Conservation (phyloP, 805 yeast genomes). For the Candida quercuum region DNA sequence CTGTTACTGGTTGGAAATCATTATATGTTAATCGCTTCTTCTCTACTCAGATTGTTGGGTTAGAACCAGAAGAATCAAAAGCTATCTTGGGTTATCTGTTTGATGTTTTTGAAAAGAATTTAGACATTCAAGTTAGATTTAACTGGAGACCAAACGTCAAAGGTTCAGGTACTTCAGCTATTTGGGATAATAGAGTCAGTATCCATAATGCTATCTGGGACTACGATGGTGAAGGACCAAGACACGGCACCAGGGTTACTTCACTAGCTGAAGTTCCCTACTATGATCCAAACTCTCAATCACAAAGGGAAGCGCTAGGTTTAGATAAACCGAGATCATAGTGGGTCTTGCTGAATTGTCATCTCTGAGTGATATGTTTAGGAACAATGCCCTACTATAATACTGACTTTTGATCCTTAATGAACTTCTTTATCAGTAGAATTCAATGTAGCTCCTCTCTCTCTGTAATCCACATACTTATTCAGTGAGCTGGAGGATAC, state of each 20-base stretch:
- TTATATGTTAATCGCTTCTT: conserved; percentile 44
- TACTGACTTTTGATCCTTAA: no score
- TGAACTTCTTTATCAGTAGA: no score
- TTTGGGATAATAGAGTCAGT: conserved; percentile 57
- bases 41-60: conserved; percentile 44
- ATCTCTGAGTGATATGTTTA: no score
- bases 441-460: no score
- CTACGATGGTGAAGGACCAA: conserved; percentile 40
- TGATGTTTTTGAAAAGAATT: conserved; percentile 39
- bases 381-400: no score
- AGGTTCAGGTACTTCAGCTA: conserved; percentile 44
- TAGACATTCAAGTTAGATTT: conserved; percentile 51
- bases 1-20: conserved; percentile 59
- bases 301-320: conserved; percentile 41
- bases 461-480: no score
- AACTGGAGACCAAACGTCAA: conserved; percentile 38
- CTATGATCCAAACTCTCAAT: conserved; percentile 43
- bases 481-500: no score
- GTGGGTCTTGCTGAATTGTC: no score
- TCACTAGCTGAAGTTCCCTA: conserved; percentile 48
- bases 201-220: conserved; percentile 49
- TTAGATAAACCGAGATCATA: no score
- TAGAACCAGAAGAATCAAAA: conserved; percentile 43
- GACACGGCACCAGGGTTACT: conserved; percentile 51
- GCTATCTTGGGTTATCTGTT: conserved; percentile 39